A percentile compares a stretch with the other conserved stretches of the same genome.
These are phyloP conservation scores for Pyricularia sp. DNA, from an alignment of 2,329 filamentous ascomycete genomes.

Conservation along the genomic window DNA sequence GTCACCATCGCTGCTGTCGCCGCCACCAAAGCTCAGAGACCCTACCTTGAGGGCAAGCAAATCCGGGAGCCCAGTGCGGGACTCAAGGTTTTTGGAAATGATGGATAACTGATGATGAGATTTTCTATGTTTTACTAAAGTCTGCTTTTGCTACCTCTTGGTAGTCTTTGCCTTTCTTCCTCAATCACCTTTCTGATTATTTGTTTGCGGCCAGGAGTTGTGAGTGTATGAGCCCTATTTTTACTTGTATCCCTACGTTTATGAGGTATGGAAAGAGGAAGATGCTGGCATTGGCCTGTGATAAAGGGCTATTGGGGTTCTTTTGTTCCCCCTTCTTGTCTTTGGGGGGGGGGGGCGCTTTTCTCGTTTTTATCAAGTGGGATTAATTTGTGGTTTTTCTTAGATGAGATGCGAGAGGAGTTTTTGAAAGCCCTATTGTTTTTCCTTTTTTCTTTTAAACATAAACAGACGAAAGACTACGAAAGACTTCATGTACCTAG, in stretches of 20 bases:
- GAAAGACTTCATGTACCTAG: neutral
- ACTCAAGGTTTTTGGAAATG: conserved; percentile 42
- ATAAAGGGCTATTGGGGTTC: neutral
- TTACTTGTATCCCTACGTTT: neutral
- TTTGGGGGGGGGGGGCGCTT: neutral
- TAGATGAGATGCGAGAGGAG: neutral
- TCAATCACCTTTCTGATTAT: neutral
- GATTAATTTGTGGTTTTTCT: neutral
- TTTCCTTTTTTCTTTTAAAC: neutral
- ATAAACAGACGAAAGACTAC: neutral
- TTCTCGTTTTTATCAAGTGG: neutral
- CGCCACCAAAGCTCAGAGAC: conserved; percentile 14
- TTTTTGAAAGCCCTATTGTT: neutral
- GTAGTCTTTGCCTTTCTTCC: neutral
- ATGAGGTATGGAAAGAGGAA: neutral
- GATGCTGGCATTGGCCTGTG: neutral
- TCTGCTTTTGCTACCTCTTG: neutral
- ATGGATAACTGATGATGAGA: conserved; percentile 19
- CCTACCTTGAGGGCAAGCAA: conserved; percentile 11
- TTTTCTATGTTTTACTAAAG: neutral
- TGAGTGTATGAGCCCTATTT: neutral
- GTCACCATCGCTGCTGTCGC: conserved; percentile 7
- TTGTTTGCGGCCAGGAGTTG: neutral
- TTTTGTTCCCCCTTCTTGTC: neutral
- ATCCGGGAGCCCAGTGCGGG: conserved; percentile 32